Evolutionary conservation across 106 monocot species (phyloP).

Genomic region (Acorus gramineus): DNA sequence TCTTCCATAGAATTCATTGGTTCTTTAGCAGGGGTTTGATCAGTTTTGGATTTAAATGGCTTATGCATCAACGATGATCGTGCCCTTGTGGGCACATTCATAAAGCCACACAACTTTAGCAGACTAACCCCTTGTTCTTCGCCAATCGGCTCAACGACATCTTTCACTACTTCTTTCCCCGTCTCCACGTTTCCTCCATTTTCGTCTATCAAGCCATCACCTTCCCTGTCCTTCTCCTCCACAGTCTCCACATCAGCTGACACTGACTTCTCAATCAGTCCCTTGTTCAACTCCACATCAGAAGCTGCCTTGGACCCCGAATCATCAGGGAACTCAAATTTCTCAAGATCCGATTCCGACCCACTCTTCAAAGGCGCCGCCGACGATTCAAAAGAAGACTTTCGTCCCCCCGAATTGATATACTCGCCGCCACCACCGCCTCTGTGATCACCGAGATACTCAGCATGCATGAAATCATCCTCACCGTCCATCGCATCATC

Average conservation of each 20-base stretch:
- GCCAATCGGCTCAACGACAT: slow-evolving; percentile 1
- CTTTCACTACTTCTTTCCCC: not conserved
- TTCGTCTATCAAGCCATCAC: not conserved
- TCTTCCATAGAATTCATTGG: not conserved
- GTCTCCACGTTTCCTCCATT: too few relatives aligned
- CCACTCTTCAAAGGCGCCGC: slow-evolving; percentile 21
- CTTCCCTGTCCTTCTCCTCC: slow-evolving; percentile 6
- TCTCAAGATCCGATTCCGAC: slow-evolving; percentile 29
- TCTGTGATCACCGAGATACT: slow-evolving; percentile 25
- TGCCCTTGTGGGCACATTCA: slow-evolving; percentile 55
- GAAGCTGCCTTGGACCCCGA: slow-evolving; percentile 43
- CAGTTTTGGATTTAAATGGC: slow-evolving; percentile 13
- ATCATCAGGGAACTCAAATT: slow-evolving; percentile 31
- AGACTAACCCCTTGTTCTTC: slow-evolving; percentile 18
- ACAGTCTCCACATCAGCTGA: slow-evolving; percentile 13
- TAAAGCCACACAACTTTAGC: slow-evolving; percentile 33
- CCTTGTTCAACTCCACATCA: slow-evolving; percentile 20
- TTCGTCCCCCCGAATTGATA: too few relatives aligned
- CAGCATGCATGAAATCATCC: slow-evolving; percentile 20
- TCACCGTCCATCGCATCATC: slow-evolving; percentile 31
- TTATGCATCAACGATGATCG: slow-evolving; percentile 28
- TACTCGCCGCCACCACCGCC: slow-evolving; percentile 17
- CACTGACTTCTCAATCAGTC: not conserved
- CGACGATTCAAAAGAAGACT: not conserved
- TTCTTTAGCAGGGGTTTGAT: slow-evolving; percentile 2